Conservation (phyloP, 2,329 filamentous ascomycete genomes). For the Colletotrichum filicis region DNA sequence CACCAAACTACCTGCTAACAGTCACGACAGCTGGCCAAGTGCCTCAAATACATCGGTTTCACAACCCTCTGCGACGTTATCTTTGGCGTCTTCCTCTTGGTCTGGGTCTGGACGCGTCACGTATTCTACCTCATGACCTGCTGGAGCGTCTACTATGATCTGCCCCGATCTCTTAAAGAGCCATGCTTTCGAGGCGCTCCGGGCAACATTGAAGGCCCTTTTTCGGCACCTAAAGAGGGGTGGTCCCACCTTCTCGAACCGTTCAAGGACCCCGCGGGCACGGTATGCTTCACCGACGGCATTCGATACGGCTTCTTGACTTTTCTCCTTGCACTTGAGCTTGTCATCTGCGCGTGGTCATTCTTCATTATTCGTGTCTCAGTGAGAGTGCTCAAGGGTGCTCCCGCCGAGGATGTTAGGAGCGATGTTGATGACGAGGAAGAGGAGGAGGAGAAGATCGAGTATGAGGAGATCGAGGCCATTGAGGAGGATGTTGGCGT, state of each 20-base stretch:
- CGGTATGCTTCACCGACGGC: constrained; percentile 1
- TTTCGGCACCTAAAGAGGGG: neutral
- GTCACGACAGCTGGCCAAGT: neutral
- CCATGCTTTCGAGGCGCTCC: constrained; percentile 4
- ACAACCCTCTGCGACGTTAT: constrained; percentile 8
- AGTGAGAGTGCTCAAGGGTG: constrained; percentile 1
- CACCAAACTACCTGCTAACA: neutral
- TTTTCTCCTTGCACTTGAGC: constrained; percentile 8
- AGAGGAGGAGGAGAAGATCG: neutral
- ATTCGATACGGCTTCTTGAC: neutral
- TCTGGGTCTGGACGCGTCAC: constrained; percentile 11
- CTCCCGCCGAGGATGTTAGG: constrained; percentile 11
- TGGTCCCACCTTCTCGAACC: constrained; percentile 9
- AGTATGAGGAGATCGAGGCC: neutral
- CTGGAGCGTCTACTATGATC: constrained; percentile 10
- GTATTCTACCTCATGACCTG: constrained; percentile 7
- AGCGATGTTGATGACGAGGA: neutral
- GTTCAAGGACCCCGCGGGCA: neutral
- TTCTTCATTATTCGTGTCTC: constrained; percentile 4
- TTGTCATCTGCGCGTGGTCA: constrained; percentile 9
- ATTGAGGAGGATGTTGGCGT: constrained; percentile 2
- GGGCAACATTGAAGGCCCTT: neutral
- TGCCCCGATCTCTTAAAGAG: neutral
- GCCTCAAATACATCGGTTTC: neutral
- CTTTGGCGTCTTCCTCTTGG: constrained; percentile 6